Base-by-base conservation (phyloP, 2,329 filamentous ascomycete species). In the Penicillium vulpinum region DNA sequence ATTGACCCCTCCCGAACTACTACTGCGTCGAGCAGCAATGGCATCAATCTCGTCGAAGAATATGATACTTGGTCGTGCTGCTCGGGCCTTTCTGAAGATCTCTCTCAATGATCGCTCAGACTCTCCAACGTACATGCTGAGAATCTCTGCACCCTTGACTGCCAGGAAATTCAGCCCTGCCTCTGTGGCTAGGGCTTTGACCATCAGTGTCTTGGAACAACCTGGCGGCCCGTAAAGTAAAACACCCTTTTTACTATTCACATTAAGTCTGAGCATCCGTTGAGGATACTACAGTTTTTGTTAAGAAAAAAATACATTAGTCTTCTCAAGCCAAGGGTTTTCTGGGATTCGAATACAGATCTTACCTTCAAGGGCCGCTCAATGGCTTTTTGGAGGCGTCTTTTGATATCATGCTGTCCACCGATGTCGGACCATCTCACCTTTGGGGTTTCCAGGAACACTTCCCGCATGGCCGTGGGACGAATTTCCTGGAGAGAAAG, bases 11-110 rank as follows among this genome's bases (percentile, higher is more conserved):
- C 79, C 80, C 15, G 83, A 73, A 51, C 78, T 70, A 39, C 68
- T 73, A 47, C 75, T 81, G 77, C 88, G 68, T 74, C 80, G 80
- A 33, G 82, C 81, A 36, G 81, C 89, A 61, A 97, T 93, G 5
- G 90, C 87, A 75, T 97, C 92, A 66, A 97, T 94, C 73, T 97
- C 92, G 72, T 97, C 92, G 64, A 97, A 96, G 81, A 97, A 97
- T 67, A 97, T 92, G 75, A 97, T 93, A 71, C 90, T 92, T 0
- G 93, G 93, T 50, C 88, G 87, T 9, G 92, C 92, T n/a, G 88
- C 87, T 40, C 89, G 83, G 1, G 93, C 93, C 65, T 92, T 90
- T 51, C 88, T 84, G 72, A 97, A 97, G 1, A 97, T 85, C 54
- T 91, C 89, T 36, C 93, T 86, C 40, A 97, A 84, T 8, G 89